These are phyloP conservation scores for Caryocar brasiliense DNA, from an alignment of 441 rosid genomes.

Conservation along the genomic window DNA sequence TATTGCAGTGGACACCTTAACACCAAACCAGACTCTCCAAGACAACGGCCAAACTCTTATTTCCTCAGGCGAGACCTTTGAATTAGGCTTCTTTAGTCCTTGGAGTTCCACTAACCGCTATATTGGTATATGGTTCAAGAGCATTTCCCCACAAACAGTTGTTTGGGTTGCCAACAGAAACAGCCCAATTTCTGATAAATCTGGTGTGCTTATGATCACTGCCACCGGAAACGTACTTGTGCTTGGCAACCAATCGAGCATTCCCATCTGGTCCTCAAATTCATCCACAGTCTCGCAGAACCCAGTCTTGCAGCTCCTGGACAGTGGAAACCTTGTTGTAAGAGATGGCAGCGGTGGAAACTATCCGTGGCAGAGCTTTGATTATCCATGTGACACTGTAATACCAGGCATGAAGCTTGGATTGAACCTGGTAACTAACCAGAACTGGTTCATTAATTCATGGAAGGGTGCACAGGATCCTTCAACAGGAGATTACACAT, in stretches of 20 bases:
- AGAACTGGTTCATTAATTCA: constrained; percentile 7
- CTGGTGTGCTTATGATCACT: constrained; percentile 1
- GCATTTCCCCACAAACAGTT: too few species aligned
- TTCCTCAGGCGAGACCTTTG: too few species aligned
- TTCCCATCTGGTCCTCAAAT: constrained; percentile 11
- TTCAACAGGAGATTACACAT: background rate
- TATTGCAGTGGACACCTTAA: constrained; percentile 1
- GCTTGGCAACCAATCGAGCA: background rate
- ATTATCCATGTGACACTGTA: constrained; percentile 6
- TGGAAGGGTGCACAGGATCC: constrained; percentile 20
- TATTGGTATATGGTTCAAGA: too few species aligned
- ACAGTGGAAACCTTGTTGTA: constrained; percentile 14
- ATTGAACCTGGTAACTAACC: background rate
- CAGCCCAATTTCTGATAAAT: background rate
- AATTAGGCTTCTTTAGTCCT: too few species aligned
- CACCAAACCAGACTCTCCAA: constrained; percentile 1
- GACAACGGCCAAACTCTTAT: constrained; percentile 6
- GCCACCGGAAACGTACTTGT: background rate
- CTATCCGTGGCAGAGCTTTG: constrained; percentile 22
- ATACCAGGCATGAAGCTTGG: constrained; percentile 10
- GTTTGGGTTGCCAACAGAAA: too few species aligned
- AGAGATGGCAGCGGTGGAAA: background rate
- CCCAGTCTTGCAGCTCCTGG: constrained; percentile 2
- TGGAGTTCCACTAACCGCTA: too few species aligned
- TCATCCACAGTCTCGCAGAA: background rate